Evolutionary conservation across 202 grass and related monocot species (phyloP), one percentile per base, ranked within the genome.

Genomic region (Carex arenaria): DNA sequence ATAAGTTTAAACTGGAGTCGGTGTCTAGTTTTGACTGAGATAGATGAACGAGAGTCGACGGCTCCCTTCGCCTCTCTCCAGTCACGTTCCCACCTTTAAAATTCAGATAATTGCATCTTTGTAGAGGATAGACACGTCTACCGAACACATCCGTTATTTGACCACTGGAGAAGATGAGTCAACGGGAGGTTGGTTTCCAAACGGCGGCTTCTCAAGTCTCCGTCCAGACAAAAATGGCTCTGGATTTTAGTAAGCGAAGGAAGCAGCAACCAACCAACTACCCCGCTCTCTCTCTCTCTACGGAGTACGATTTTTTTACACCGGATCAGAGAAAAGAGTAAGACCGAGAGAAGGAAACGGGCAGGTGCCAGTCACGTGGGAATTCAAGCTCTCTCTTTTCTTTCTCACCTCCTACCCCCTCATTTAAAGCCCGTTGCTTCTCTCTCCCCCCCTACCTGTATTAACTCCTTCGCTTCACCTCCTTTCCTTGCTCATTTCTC

Each of bases 341-440:
- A 65, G 64, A 67, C 38, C 56, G 80, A 55, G 80, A 69, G 64
- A 64, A 55, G 64, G 80, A 32, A 82, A 82, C 61, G 13, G 62
- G 47, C 80, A 82, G 80, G 63, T 82, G 80, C 15, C 80, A 82
- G 51, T 82, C 80, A 82, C 80, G 80, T 82, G 80, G 22, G 62
- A 78, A 59, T 59, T 78, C 28, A 78, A 59, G 23, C 73, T 34
- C 47, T 55, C 23, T 53, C 23, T 76, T 31, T 76, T 57, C 26
- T 65, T 45, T 82, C 80, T 67, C 79, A 52, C 12, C 26, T 75
- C 49, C 47, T 75, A 32, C 57, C 26, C 10, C n/a, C 45, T 82
- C 80, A 82, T 82, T 82, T 82, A 82, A 67, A 82, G 61, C 80
- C 80, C 80, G 80, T 69, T 82, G 80, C 26, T 26, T 51, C 38